These are phyloP conservation scores for Lanzia echinophila DNA, from an alignment of 2,329 filamentous ascomycete species.

Conservation along the genomic window DNA sequence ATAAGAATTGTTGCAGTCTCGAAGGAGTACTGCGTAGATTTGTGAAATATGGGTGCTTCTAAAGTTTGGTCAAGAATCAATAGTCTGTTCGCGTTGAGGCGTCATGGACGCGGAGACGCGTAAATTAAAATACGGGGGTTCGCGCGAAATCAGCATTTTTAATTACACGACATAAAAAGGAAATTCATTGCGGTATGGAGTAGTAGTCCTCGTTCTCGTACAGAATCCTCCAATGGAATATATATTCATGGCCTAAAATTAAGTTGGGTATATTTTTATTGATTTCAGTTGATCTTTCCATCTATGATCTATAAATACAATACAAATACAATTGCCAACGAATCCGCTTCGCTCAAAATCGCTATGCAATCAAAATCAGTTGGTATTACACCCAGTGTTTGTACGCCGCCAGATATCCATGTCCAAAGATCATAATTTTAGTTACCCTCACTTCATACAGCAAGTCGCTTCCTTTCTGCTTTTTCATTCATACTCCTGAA, in stretches of 20 bases:
- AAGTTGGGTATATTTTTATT: neutral
- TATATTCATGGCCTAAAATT: neutral
- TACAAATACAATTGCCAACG: neutral
- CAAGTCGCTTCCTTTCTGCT: constrained; percentile 22
- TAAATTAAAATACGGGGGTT: constrained; percentile 5
- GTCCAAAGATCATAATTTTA: no score
- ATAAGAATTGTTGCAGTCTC: neutral
- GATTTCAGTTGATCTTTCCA: neutral
- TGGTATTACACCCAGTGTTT: constrained; percentile 5
- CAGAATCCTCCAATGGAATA: neutral
- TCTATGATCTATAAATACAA: neutral
- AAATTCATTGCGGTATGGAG: neutral
- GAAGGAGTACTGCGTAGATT: neutral
- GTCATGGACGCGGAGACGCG: neutral
- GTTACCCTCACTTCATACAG: constrained; percentile 10
- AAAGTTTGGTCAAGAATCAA: neutral
- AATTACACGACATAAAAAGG: neutral
- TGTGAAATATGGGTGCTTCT: neutral
- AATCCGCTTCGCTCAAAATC: constrained; percentile 13
- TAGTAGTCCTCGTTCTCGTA: no score
- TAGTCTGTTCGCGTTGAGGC: neutral
- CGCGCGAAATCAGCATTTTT: constrained; percentile 6
- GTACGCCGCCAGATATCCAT: neutral
- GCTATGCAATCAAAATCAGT: constrained; percentile 20
- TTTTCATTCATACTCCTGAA: constrained; percentile 68